Evolutionary conservation across 805 yeast genomes (phyloP), one percentile per base, ranked within the genome.

Genomic region (Candida krabiensis): DNA sequence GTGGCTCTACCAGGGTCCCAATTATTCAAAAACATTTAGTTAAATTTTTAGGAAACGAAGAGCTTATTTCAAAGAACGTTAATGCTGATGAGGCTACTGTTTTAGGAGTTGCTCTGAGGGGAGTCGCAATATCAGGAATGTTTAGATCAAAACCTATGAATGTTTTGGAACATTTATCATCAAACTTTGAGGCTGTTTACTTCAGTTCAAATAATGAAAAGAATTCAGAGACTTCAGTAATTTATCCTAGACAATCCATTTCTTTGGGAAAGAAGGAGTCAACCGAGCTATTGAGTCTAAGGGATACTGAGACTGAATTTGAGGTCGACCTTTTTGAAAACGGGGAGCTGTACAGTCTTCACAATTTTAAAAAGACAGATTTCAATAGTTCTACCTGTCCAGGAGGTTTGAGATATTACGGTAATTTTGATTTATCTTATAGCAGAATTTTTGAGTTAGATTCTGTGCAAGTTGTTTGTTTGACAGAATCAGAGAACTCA

Each of bases 61-160:
- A 48, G 5, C 57, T 68, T 34, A 69, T 90, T 27, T 73, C 95
- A 16, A 88, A 83, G 60, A 86, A 83, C 35, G 95, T 93, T 30
- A 93, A 93, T 61, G 93, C 99, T 0, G 99, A 93, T 63, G 99
- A 93, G 66, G 81, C 97, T 30, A 87, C 87, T 36, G 96, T 87
- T 11, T 71, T 86, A 52, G 99, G 99, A 34, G 79, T 95, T 2
- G 79, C 96, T n/a, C 67, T 85, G 26, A 75, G 89, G 47, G 98
- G 93, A 15, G 83, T 88, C 28, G 71, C 79, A 33, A 67, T 87
- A 26, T 78, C 88, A n/a, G 73, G 79, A 27, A 73, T 80, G 52
- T 83, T 80, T 60, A 77, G 80, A 49, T 71, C 85, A 5, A 77
- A 77, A 50, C 79, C 77, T 29, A 71, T 87, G 33, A 63, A 68